Percentiles rank a stretch among this genome's conserved stretches.
Conservation (phyloP, 176 grass and related monocot species). For the Pontederia paniculata region DNA sequence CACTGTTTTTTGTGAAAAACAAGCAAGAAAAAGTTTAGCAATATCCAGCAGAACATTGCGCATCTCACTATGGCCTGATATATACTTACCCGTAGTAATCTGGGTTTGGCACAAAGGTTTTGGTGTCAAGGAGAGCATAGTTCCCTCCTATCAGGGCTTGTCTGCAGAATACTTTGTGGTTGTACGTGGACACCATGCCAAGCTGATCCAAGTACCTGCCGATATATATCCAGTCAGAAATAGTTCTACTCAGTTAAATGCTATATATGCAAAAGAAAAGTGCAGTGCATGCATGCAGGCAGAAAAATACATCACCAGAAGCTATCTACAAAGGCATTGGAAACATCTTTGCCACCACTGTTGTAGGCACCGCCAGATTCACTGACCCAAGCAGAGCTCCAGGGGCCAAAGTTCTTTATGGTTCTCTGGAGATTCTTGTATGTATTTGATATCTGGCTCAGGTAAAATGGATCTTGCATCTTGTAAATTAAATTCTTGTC, state of each 20-base stretch:
- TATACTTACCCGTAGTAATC: slow-evolving; percentile 41
- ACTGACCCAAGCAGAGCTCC: slow-evolving; percentile 47
- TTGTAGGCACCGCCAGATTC: slow-evolving; percentile 60
- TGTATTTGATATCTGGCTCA: slow-evolving; percentile 28
- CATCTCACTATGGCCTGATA: neutral
- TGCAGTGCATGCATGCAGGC: neutral
- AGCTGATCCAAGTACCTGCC: slow-evolving; percentile 54
- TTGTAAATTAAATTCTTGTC: slow-evolving; percentile 28
- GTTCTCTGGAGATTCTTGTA: slow-evolving; percentile 24
- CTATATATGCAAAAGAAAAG: neutral
- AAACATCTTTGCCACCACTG: slow-evolving; percentile 41
- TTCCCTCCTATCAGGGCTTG: slow-evolving; percentile 51
- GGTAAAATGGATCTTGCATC: slow-evolving; percentile 38
- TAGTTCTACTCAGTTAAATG: neutral
- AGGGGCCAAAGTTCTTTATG: slow-evolving; percentile 28
- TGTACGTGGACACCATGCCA: slow-evolving; percentile 35
- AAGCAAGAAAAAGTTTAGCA: neutral
- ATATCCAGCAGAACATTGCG: neutral
- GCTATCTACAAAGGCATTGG: slow-evolving; percentile 36
- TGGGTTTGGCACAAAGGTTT: slow-evolving; percentile 43
- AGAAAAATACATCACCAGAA: slow-evolving; percentile 31
- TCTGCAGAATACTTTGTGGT: slow-evolving; percentile 45
- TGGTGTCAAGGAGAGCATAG: slow-evolving; percentile 54
- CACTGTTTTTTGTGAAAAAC: slow-evolving; percentile 13
- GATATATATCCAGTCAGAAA: no score